Percentiles rank a stretch among this genome's conserved stretches.
These are phyloP conservation scores for Funneliformis caledonium DNA, from an alignment of 371 early-diverging fungal genomes.

Conservation along the genomic window DNA sequence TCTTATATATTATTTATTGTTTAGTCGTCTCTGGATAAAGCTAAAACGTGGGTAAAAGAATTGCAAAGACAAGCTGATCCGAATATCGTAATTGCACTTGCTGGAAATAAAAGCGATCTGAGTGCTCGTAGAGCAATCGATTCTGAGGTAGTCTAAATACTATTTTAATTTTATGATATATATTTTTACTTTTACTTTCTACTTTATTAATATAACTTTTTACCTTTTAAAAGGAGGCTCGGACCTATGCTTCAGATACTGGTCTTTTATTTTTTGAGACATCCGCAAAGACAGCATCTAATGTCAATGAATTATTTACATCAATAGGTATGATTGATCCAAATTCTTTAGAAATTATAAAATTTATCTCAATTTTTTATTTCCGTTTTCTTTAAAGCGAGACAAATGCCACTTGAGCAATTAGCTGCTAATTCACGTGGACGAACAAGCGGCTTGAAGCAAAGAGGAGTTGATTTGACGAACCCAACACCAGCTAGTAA, in stretches of 20 bases:
- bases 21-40: slow-evolving; percentile 79
- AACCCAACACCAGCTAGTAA: background rate
- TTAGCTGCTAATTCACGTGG: slow-evolving; percentile 48
- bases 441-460: slow-evolving; percentile 45
- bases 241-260: slow-evolving; percentile 86
- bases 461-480: slow-evolving; percentile 39
- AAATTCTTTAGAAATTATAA: background rate
- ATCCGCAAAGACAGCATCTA: slow-evolving; percentile 89
- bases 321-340: slow-evolving; percentile 67
- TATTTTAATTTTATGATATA: slow-evolving; percentile 1
- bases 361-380: background rate
- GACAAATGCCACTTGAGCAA: slow-evolving; percentile 72
- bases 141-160: slow-evolving; percentile 54
- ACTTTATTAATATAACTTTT: background rate
- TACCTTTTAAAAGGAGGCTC: slow-evolving; percentile 69
- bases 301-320: slow-evolving; percentile 86
- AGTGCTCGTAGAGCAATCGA: slow-evolving; percentile 76
- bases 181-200: background rate
- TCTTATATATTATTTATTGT: background rate
- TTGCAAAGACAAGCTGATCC: slow-evolving; percentile 95
- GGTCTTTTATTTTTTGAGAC: slow-evolving; percentile 92
- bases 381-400: slow-evolving; percentile 50
- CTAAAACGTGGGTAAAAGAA: slow-evolving; percentile 99
- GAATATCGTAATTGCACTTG: slow-evolving; percentile 95
- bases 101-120: slow-evolving; percentile 95